Base-by-base conservation (phyloP, 2,329 filamentous ascomycete genomes). In the Westerdykella aurantiaca region DNA sequence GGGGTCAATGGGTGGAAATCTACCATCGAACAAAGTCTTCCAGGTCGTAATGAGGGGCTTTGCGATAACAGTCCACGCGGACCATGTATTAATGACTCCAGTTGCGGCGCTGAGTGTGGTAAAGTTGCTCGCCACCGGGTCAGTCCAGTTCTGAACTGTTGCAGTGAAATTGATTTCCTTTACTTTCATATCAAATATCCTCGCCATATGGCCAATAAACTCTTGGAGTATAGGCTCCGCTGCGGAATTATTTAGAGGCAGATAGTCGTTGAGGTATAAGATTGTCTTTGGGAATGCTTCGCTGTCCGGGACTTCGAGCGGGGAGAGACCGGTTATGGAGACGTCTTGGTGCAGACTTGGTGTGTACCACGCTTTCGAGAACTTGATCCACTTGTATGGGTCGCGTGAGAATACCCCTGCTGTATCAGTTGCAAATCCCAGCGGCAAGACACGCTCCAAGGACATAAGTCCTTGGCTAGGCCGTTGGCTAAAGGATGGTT, bases 251-350 rank as follows among this genome's bases (percentile, higher is more conserved):
- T 55, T 64, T 2, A 71, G 54, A 0, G 69, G 69, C 0, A 71
- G 56, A 41, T 71, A 71, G 38, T 72, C 70, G 3, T 55, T 57
- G 2, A 67, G 66, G 43, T 72, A 71, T 1, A 70, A 45, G 18
- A 71, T 60, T 1, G 63, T 60, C 45, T 68, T 69, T 5, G 69
- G 69, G 39, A 66, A 70, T 0, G 45, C 52, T 5, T 55, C 47
- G 10, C 55, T 63, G 43, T 68, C 63, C 6, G 67, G 62, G 1
- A 66, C 61, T 5, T 51, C 46, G 6, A 72, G 58, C 1, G 63
- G 53, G 5, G 61, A 59, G 11, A 71, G 61, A 1, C 69, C 67
- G 1, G 67, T 72, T 40, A 68, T 57, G 1, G 61, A 62, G 2
- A 55, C 17, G 25, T 60, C 49, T 52, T 70, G 65, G 40, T 60